These are phyloP conservation scores for Podospora tetraspora DNA, from an alignment of 495 filamentous ascomycete genomes.

Conservation along the genomic window DNA sequence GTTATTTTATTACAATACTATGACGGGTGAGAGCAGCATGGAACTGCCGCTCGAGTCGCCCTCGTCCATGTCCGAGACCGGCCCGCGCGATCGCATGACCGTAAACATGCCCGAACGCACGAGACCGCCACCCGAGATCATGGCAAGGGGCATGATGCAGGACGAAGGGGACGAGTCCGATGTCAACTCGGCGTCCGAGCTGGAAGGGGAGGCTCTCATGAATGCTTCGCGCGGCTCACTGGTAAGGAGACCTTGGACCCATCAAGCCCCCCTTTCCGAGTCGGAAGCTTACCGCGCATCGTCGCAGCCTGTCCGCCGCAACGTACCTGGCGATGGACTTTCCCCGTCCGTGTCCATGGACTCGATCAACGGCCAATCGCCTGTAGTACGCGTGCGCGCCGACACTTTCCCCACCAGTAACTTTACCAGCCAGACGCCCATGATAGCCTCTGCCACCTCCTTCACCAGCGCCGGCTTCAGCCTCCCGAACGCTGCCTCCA, in stretches of 20 bases:
- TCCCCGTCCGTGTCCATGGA: constrained; percentile 91
- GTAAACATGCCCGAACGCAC: constrained; percentile 86
- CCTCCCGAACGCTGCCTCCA: constrained; percentile 52
- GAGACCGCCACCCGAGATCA: constrained; percentile 84
- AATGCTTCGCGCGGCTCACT: constrained; percentile 45
- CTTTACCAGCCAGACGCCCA: constrained; percentile 45
- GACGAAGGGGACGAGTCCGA: constrained; percentile 83
- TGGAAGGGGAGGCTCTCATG: constrained; percentile 57
- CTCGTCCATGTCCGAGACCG: constrained; percentile 69
- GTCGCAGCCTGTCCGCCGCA: constrained; percentile 53
- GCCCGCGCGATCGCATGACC: constrained; percentile 80
- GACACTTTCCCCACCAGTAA: constrained; percentile 45
- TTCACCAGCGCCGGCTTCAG: constrained; percentile 58
- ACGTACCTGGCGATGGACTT: constrained; percentile 62
- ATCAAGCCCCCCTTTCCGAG: constrained; percentile 1
- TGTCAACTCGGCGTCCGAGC: constrained; percentile 74
- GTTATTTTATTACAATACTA: constrained; percentile 96
- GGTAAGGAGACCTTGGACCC: constrained; percentile 33
- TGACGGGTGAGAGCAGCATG: constrained; percentile 87
- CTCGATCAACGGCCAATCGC: constrained; percentile 62
- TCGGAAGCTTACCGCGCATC: constrained; percentile 18
- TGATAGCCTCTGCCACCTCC: constrained; percentile 59
- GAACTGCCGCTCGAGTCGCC: constrained; percentile 92
- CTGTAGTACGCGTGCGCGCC: constrained; percentile 39
- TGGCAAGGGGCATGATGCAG: constrained; percentile 75